Evolutionary conservation across 345 rosid species (phyloP).

Genomic region (Salix koriyanagi): DNA sequence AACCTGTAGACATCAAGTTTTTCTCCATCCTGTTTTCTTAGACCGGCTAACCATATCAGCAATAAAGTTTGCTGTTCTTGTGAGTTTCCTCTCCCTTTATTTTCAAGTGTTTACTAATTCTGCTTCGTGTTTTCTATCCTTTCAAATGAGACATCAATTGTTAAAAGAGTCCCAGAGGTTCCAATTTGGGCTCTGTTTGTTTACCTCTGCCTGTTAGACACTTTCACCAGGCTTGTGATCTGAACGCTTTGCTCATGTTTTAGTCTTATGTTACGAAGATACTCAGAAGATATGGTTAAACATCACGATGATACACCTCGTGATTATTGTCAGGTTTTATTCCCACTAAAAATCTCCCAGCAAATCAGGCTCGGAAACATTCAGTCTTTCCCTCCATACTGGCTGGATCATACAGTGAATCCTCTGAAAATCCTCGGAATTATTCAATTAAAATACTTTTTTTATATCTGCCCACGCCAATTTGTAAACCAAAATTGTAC

Average conservation of each 20-base stretch:
- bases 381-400: slow-evolving; percentile 18
- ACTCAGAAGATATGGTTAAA: not conserved
- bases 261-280: not conserved
- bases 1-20: not conserved
- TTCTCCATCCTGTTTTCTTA: too few species aligned
- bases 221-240: not conserved
- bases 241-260: not conserved
- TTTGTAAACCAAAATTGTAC: not conserved
- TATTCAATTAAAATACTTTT: too few species aligned
- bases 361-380: slow-evolving; percentile 5
- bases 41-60: too few species aligned
- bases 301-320: not conserved
- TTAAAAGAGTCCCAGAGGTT: too few species aligned
- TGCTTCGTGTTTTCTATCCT: too few species aligned
- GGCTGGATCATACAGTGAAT: slow-evolving; percentile 25
- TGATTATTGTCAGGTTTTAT: not conserved
- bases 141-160: too few species aligned
- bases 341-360: not conserved
- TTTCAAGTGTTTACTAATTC: too few species aligned
- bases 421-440: slow-evolving; percentile 20
- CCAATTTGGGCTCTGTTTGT: too few species aligned
- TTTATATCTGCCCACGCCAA: slow-evolving; percentile 16
- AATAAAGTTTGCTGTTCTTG: too few species aligned
- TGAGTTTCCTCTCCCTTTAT: too few species aligned
- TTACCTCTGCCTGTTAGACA: too few species aligned